phyloP scores from a whole-genome alignment of 768 basidiomycete species.

The Daedaleopsis sinensis region DNA sequence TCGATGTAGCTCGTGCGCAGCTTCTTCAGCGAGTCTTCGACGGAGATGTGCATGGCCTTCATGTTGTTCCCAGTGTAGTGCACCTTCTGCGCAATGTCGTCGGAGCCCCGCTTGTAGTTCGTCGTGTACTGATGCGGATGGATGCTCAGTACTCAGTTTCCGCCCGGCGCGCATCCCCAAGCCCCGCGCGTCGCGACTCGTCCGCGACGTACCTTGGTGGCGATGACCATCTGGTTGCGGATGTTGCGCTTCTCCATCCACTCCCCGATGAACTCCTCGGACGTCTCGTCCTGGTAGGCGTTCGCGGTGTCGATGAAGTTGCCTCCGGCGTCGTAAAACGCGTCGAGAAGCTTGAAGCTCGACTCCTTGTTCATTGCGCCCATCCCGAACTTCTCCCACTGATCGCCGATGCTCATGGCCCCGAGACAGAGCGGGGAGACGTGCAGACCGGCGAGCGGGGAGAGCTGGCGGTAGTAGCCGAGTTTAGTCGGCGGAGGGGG shows the following conservation, averaged over 20 bases:
- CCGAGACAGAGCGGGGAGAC: constrained; percentile 43
- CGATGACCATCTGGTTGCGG: constrained; percentile 41
- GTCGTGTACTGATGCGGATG: constrained; percentile 28
- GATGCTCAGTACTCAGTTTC: not conserved
- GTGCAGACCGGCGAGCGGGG: constrained; percentile 37
- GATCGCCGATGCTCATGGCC: constrained; percentile 19
- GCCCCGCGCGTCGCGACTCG: no score
- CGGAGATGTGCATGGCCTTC: constrained; percentile 40
- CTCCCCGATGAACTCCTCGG: constrained; percentile 44
- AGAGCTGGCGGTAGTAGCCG: constrained; percentile 35
- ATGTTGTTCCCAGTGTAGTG: constrained; percentile 46
- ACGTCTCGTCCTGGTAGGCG: constrained; percentile 39
- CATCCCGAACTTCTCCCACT: constrained; percentile 33
- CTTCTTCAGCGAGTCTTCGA: constrained; percentile 41
- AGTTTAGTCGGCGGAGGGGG: constrained; percentile 23
- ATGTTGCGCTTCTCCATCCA: constrained; percentile 42
- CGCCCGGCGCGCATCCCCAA: not conserved
- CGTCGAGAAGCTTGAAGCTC: constrained; percentile 43
- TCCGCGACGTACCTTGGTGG: constrained; percentile 26
- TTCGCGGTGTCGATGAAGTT: constrained; percentile 41
- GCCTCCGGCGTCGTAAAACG: constrained; percentile 38
- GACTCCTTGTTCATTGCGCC: constrained; percentile 39
- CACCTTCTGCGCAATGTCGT: constrained; percentile 32
- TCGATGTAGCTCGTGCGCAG: constrained; percentile 49
- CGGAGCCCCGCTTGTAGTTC: constrained; percentile 23